Conservation (phyloP, 2,329 filamentous ascomycete species). For the Hypocrella siamensis region DNA sequence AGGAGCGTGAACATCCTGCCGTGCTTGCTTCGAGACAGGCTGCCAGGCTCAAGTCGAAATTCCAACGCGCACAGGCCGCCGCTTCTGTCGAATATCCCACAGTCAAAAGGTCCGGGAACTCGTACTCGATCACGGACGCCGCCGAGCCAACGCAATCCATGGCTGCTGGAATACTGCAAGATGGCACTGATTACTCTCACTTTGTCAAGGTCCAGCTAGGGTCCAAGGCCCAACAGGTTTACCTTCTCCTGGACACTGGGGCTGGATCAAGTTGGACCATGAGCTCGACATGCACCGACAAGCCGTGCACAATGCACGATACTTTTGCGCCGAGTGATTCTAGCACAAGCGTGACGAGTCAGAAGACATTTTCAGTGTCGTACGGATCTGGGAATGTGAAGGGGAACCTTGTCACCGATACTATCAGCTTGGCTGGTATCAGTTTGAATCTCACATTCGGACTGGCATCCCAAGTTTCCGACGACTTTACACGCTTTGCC, state of each 20-base stretch:
- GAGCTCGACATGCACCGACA: conserved; percentile 48
- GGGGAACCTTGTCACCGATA: conserved; percentile 52
- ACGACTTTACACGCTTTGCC: conserved; percentile 62
- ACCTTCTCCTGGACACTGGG: conserved; percentile 51
- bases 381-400: conserved; percentile 67
- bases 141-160: conserved; percentile 26
- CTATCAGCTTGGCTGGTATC: conserved; percentile 49
- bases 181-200: conserved; percentile 51
- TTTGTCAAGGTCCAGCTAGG: conserved; percentile 43
- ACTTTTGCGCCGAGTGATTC: conserved; percentile 54
- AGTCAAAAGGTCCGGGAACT: conserved; percentile 23
- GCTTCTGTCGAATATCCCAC: neutral
- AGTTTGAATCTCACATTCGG: conserved; percentile 54
- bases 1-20: conserved; percentile 3
- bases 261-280: conserved; percentile 74
- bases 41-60: conserved; percentile 6
- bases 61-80: neutral
- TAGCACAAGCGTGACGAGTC: conserved; percentile 37
- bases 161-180: conserved; percentile 42
- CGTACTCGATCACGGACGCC: conserved; percentile 31
- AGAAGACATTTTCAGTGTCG: conserved; percentile 44
- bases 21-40: conserved; percentile 6
- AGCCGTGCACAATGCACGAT: conserved; percentile 53
- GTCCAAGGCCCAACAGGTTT: conserved; percentile 34
- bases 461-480: conserved; percentile 52